Base-by-base conservation (phyloP, 2,329 filamentous ascomycete species). In the Hirsutella minnesotensis region DNA sequence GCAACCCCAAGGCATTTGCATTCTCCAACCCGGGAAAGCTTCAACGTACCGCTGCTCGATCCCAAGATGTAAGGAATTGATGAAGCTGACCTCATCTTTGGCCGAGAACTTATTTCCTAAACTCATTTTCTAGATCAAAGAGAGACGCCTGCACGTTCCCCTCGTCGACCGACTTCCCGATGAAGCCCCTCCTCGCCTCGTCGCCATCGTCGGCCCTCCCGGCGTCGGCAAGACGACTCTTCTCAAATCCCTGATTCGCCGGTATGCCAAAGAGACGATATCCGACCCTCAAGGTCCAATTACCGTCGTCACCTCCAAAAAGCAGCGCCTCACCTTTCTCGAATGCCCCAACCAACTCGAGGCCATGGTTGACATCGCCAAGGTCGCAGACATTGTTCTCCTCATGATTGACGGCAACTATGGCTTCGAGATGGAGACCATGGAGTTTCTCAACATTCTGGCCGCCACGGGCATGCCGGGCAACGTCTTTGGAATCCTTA, bases 381-480 rank as follows among this genome's bases (percentile, higher is more conserved):
- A 98, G 65, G 86, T 98, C 36, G 92, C 94, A 16, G 92, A 98
- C 61, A 95, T 98, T 55, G 86, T 96, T 5, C 73, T 98, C 40
- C 75, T 98, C 44, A 92, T 98, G 86, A 98, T 98, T 53, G 92
- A 98, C 59, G 94, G 92, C 44, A 96, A 96, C 65, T 98, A 85
- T 56, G 94, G 92, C 13, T 98, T 98, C 58, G 92, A 98, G 66
- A 98, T 98, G 92, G 92, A 98, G 72, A 98, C 92, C 0, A 98
- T 98, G 92, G 92, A 98, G 65, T 98, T 98, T 48, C 69, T 98
- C 57, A 96, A 95, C 54, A 81, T 95, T 16, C 70, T 98, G 40
- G 83, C 86, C n/a, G 79, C 87, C 3, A 94, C 86, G 24, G 92
- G 92, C 62, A 96, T 98, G 90, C 92, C 94, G 0, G 90, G 92